Percentiles rank a stretch among this genome's conserved stretches.
These are phyloP conservation scores for Phytophthora megakarya DNA, from an alignment of 352 stramenopile species.

Conservation along the genomic window DNA sequence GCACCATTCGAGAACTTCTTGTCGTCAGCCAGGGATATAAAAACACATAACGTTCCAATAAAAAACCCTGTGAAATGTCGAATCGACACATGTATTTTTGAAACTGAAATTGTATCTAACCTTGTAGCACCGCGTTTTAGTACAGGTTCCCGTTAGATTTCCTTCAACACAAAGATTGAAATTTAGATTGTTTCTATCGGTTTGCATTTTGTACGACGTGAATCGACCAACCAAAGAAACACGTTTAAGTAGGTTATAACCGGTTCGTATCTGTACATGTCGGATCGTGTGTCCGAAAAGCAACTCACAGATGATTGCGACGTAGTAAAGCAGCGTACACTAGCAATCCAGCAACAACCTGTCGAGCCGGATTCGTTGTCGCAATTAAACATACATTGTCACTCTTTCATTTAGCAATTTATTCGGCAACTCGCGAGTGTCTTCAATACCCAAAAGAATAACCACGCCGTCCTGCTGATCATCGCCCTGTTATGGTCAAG, in stretches of 20 bases:
- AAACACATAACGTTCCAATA: no score
- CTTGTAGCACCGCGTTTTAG: no score
- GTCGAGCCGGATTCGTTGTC: not conserved
- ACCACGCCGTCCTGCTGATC: not conserved
- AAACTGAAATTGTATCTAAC: no score
- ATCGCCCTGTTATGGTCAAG: constrained; percentile 20
- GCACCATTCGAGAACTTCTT: no score
- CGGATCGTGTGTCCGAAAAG: constrained; percentile 19
- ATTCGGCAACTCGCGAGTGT: constrained; percentile 11
- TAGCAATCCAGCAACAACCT: constrained; percentile 12
- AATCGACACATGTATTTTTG: no score
- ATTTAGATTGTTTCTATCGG: no score
- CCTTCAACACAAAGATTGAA: no score
- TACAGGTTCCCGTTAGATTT: no score
- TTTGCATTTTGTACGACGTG: constrained; percentile 3
- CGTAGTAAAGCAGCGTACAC: constrained; percentile 12
- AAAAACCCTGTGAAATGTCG: no score
- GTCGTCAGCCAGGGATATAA: no score
- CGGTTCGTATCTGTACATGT: constrained; percentile 3
- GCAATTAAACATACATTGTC: constrained; percentile 10
- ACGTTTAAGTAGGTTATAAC: constrained; percentile 11
- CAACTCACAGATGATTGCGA: not conserved
- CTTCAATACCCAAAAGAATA: not conserved
- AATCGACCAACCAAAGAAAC: constrained; percentile 23
- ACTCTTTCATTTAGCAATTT: constrained; percentile 27